Percentiles rank a stretch among this genome's conserved stretches.
Evolutionary conservation across 768 basidiomycete species (phyloP).

Genomic region (Hypsizygus marmoreus): DNA sequence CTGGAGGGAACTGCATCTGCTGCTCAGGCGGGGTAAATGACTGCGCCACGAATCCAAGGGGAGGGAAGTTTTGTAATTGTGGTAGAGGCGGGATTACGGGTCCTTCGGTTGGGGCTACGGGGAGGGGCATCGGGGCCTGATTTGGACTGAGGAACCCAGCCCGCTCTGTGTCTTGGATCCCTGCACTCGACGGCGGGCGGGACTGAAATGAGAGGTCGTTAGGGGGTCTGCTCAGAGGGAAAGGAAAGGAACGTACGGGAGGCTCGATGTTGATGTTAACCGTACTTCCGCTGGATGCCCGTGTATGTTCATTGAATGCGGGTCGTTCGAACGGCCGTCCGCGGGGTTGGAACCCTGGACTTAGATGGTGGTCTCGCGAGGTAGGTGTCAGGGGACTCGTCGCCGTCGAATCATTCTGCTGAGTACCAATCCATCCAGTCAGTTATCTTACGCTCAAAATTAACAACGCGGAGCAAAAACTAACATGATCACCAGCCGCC

Average conservation of each 20-base stretch:
- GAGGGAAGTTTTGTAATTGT: not conserved
- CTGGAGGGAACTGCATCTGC: not conserved
- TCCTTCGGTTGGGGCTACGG: not conserved
- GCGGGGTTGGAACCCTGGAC: slow-evolving; percentile 5
- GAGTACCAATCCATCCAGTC: no score
- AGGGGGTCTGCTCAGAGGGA: no score
- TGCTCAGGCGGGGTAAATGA: not conserved
- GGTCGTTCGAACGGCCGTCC: not conserved
- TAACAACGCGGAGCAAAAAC: not conserved
- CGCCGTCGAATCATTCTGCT: not conserved
- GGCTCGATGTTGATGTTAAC: slow-evolving; percentile 14
- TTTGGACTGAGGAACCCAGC: slow-evolving; percentile 2
- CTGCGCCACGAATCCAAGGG: slow-evolving; percentile 2
- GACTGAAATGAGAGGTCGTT: no score
- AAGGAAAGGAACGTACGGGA: slow-evolving; percentile 12
- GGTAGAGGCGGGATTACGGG: not conserved
- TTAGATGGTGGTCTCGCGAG: not conserved
- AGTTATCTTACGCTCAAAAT: no score
- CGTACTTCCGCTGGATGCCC: slow-evolving; percentile 11
- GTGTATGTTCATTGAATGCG: slow-evolving; percentile 6
- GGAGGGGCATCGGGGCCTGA: not conserved
- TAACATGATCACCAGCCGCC: slow-evolving; percentile 4
- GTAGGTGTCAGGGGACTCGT: slow-evolving; percentile 1
- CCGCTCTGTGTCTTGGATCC: not conserved
- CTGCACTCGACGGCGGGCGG: slow-evolving; percentile 3